Percentiles rank a stretch among this genome's conserved stretches.
Conservation (phyloP, 140 eudicot genomes). For the Bidens hawaiensis region DNA sequence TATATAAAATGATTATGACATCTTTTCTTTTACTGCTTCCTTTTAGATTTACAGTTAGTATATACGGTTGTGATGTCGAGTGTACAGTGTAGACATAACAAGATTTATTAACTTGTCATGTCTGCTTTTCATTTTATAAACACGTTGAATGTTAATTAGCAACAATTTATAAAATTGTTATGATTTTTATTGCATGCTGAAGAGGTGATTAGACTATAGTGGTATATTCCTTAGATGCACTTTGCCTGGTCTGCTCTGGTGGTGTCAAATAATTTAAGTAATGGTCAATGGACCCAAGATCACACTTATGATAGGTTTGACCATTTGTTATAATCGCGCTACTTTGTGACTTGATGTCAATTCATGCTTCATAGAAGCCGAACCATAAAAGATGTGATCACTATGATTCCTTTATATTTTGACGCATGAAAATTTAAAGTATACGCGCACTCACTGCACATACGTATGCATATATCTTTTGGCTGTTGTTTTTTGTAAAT, state of each 20-base stretch:
- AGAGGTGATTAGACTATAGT: constrained; percentile 13
- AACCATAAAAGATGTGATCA: neutral
- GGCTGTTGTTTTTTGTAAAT: neutral
- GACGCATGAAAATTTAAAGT: constrained; percentile 8
- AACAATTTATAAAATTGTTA: neutral
- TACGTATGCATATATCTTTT: neutral
- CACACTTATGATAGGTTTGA: constrained; percentile 14
- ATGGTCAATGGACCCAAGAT: neutral
- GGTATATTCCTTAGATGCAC: constrained; percentile 15
- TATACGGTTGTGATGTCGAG: neutral
- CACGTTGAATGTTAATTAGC: neutral
- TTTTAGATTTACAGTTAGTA: neutral
- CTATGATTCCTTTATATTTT: neutral
- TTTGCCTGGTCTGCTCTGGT: constrained; percentile 10
- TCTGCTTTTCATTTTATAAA: constrained; percentile 9
- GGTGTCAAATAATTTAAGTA: constrained; percentile 5
- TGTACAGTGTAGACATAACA: constrained; percentile 16
- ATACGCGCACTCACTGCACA: neutral
- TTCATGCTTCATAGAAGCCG: constrained; percentile 8
- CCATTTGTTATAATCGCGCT: neutral
- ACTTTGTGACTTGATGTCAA: constrained; percentile 11
- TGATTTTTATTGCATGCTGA: constrained; percentile 3
- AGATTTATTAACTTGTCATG: constrained; percentile 9
- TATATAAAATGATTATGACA: constrained; percentile 9
- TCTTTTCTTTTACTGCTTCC: constrained; percentile 15